phyloP scores from a whole-genome alignment of 2,329 filamentous ascomycete species.

The Akanthomyces uredinophilus region DNA sequence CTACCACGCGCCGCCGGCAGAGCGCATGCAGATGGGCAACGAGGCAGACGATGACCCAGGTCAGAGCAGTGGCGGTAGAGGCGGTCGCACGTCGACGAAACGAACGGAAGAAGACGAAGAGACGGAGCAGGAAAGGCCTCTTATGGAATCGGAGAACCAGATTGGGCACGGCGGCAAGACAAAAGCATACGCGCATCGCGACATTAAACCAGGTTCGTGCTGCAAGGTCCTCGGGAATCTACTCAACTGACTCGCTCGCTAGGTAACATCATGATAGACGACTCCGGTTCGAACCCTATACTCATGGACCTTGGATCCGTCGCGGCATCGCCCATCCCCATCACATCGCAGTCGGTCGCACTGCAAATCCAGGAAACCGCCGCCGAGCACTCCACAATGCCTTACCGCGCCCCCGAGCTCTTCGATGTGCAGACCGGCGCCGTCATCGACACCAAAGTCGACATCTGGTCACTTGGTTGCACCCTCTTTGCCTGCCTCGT shows the following conservation, averaged over 20 bases:
- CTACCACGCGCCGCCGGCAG: slow-evolving; percentile 52
- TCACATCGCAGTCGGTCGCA: slow-evolving; percentile 84
- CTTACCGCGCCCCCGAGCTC: slow-evolving; percentile 93
- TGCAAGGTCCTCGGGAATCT: not conserved
- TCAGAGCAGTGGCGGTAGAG: slow-evolving; percentile 25
- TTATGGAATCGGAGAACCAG: slow-evolving; percentile 71
- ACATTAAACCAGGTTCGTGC: slow-evolving; percentile 85
- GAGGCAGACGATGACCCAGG: slow-evolving; percentile 36
- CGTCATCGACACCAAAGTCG: slow-evolving; percentile 90
- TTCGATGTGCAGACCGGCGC: slow-evolving; percentile 96
- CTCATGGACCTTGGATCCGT: slow-evolving; percentile 97
- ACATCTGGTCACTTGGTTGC: slow-evolving; percentile 96
- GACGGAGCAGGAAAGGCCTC: slow-evolving; percentile 69
- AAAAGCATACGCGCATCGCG: slow-evolving; percentile 85
- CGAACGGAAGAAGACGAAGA: slow-evolving; percentile 62
- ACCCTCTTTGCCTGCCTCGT: slow-evolving; percentile 97
- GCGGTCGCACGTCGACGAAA: slow-evolving; percentile 21
- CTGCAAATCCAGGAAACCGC: slow-evolving; percentile 91
- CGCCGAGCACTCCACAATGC: slow-evolving; percentile 97
- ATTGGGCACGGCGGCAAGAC: slow-evolving; percentile 63
- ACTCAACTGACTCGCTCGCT: not conserved
- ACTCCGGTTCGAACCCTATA: slow-evolving; percentile 81
- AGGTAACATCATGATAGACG: slow-evolving; percentile 97
- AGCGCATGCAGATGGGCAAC: slow-evolving; percentile 50
- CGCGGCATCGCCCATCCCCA: slow-evolving; percentile 77